Evolutionary conservation across 1,139 yeast genomes (phyloP), one percentile per base, ranked within the genome.

Genomic region (Kodamaea derodonti): DNA sequence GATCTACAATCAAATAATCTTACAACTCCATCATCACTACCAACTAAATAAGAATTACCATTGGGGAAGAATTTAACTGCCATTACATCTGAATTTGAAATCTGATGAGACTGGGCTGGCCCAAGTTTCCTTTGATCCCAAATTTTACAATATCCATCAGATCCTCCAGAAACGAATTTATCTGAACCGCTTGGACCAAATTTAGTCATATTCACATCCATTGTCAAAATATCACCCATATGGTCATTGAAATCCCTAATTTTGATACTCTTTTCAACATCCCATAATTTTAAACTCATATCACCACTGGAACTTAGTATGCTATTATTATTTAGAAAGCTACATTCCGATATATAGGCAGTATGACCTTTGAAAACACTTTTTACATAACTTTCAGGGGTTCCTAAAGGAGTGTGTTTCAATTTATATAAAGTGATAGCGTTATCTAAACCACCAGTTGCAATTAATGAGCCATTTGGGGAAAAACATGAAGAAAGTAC

Each of bases 361-460:
- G 80, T 70, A 55, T 88, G 97, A 2, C 95, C 94, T 51, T 81
- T 80, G 47, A 84, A 73, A 4, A 78, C 66, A 8, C 79, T 58
- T 31, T 67, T 63, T 35, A 77, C 59, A n/a, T 32, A 25, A 7
- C 27, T 33, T 7, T 29, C 30, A 14, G 27, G 10, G 22, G 7
- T 4, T 16, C 23, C n/a, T n/a, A n/a, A n/a, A n/a, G n/a, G n/a
- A n/a, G n/a, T n/a, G n/a, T n/a, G n/a, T n/a, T 18, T 16, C 22
- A 78, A 56, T 20, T 75, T 69, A 56, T 86, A 85, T 11, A 88
- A 66, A 0, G 94, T 80, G 46, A 94, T 79, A 26, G 75, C 72
- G 52, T 88, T 87, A 45, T 85, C 92, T 38, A 88, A 65, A 0
- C 97, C 97, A 0, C 87, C 97, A 38, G 84, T 74, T 0, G 95